Percentiles rank a stretch among this genome's conserved stretches.
These are phyloP conservation scores for Coprinellus micaceus DNA, from an alignment of 768 basidiomycete species.

Conservation along the genomic window DNA sequence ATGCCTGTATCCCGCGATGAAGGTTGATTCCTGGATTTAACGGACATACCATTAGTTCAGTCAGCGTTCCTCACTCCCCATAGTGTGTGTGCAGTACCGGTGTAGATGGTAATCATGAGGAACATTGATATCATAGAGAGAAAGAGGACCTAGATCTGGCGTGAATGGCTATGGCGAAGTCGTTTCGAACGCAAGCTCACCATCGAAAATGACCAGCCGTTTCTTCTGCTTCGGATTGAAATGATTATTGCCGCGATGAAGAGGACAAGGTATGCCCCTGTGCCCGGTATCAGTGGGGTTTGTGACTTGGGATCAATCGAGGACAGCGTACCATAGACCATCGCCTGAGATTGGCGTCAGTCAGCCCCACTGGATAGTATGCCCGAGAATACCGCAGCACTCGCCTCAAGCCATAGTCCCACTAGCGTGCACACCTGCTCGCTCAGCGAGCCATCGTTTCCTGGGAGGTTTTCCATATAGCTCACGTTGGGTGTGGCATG, in stretches of 20 bases:
- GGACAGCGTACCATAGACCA: not conserved
- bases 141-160: not conserved
- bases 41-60: too few relatives aligned
- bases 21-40: not conserved
- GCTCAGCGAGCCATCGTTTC: not conserved
- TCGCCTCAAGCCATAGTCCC: not conserved
- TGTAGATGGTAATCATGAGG: not conserved
- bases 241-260: conserved; percentile 18
- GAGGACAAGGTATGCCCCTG: conserved; percentile 17
- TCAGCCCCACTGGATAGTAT: not conserved
- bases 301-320: too few relatives aligned
- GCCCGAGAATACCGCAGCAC: not conserved
- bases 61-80: not conserved
- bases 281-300: too few relatives aligned
- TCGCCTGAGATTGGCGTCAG: not conserved
- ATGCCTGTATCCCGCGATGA: not conserved
- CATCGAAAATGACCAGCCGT: not conserved
- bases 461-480: too few relatives aligned
- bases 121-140: conserved; percentile 1
- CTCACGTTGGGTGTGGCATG: too few relatives aligned
- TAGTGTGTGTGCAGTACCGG: not conserved
- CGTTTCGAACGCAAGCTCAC: not conserved
- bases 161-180: not conserved
- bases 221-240: conserved; percentile 14
- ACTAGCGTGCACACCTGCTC: not conserved